Evolutionary conservation across 2,329 filamentous ascomycete genomes (phyloP), one percentile per base, ranked within the genome.

Genomic region (Plectosphaerella sp.): DNA sequence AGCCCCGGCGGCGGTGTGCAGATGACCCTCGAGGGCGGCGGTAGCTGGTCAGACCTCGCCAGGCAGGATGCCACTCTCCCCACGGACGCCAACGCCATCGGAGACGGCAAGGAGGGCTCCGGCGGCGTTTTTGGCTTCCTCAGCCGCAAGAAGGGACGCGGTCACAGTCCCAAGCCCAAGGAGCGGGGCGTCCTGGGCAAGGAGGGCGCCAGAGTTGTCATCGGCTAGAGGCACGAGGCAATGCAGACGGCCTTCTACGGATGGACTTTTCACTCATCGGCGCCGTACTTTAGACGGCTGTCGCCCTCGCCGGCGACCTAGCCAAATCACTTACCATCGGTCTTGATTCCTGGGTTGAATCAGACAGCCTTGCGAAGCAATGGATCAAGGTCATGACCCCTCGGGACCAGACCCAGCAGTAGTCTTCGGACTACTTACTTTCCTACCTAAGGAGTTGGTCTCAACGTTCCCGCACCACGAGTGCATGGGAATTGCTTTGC

Each of bases 161-260:
- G 91, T 51, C 86, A 91, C 69, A 97, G 91, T 66, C 94, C 94
- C 2, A 97, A 96, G 73, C 92, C 92, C 24, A 93, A 91, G 68
- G 92, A 97, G 72, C 83, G 91, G 51, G 94, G 94, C 53, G 92
- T 99, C 8, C 67, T 99, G 53, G 94, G 94, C 52, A 97, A 97
- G 66, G 92, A 97, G 67, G 94, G 94, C 15, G 92, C 94, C 11
- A 80, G 94, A 66, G 86, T 91, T 58, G 82, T 93, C 52, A 87
- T 93, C 64, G 86, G 83, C 61, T 88, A 75, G 49, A 54, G 39
- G 47, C 28, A 33, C 8, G 28, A 33, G 8, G 28, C 28, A 12
- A 33, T 33, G 28, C 28, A 33, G 28, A 5, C 28, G 28, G 28
- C 28, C 11, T 7, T 33, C 2, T 33, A 33, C 4, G 11, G 28